These are phyloP conservation scores for Tetragonia tetragonoides DNA, from an alignment of 148 eudicot genomes.

Conservation along the genomic window DNA sequence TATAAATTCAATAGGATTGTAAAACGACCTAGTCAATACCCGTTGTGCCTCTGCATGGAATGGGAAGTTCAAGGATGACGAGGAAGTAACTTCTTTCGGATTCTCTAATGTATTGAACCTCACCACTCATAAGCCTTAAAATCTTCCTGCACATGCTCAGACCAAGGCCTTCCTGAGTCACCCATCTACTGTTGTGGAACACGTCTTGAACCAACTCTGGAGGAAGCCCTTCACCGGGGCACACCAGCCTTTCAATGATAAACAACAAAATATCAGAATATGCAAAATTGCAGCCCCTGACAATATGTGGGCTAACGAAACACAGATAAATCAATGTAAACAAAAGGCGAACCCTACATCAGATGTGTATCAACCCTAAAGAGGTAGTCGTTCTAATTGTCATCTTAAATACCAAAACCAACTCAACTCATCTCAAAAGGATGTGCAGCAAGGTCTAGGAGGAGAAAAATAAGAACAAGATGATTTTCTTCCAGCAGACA, in stretches of 20 bases:
- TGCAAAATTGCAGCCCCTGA: background rate
- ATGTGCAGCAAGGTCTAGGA: too few relatives aligned
- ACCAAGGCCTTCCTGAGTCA: conserved; percentile 81
- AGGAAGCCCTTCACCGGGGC: conserved; percentile 91
- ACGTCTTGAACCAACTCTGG: conserved; percentile 83
- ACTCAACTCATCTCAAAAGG: background rate
- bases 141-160: conserved; percentile 85
- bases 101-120: conserved; percentile 88
- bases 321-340: background rate
- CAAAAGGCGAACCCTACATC: background rate
- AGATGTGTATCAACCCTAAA: background rate
- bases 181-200: conserved; percentile 82
- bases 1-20: too few relatives aligned
- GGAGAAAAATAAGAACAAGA: too few relatives aligned
- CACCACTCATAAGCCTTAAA: conserved; percentile 80
- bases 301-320: background rate
- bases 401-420: background rate
- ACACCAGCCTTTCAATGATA: conserved; percentile 55
- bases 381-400: background rate
- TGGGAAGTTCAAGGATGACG: conserved; percentile 61
- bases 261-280: background rate
- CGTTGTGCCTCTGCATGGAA: conserved; percentile 38
- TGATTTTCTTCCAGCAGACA: too few relatives aligned
- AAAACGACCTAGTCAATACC: conserved; percentile 24
- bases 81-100: conserved; percentile 85